Evolutionary conservation across 2,329 filamentous ascomycete species (phyloP), one percentile per base, ranked within the genome.

Genomic region (Fusarium marasasianum): DNA sequence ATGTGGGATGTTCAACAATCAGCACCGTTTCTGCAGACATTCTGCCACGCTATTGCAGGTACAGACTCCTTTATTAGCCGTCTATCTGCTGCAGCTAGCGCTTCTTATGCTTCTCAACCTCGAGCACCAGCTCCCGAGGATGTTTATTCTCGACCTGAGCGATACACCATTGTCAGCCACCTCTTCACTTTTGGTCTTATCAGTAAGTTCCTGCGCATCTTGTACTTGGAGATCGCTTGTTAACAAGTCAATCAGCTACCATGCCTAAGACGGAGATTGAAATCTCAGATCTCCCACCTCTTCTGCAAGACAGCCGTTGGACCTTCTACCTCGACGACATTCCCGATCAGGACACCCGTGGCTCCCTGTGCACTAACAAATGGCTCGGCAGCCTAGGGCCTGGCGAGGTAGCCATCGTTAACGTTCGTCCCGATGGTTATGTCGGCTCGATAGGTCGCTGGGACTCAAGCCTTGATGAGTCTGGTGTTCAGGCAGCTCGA

Each of bases 381-480:
- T 94, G 92, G 92, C 84, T 93, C 12, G 91, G 90, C 45, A 86
- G 84, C 51, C 82, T 93, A 7, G 83, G 82, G 1, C 83, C 85
- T 2, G 84, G 86, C 15, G 88, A 92, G 73, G 87, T 92, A 11
- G 90, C 88, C 9, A 87, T 94, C 45, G 84, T 92, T 45, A 91
- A 92, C 75, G 90, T 94, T 4, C 86, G 92, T 10, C 92, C 92
- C 0, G 92, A 94, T 80, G 92, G 92, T 17, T 94, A 94, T 79
- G 89, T 94, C 9, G 92, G 92, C 3, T 90, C 87, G n/a, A 81
- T 93, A 31, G 84, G 86, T 50, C 82, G 86, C 45, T 88, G 87
- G 86, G 86, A 88, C 77, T 84, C 86, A 40, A 84, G 83, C 73
- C 78, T 87, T 35, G 87, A 88, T 62, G 86, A 86, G 47, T 81